Evolutionary conservation across 257 asterid genomes (phyloP).

Genomic region (Capsicum rhomboideum): DNA sequence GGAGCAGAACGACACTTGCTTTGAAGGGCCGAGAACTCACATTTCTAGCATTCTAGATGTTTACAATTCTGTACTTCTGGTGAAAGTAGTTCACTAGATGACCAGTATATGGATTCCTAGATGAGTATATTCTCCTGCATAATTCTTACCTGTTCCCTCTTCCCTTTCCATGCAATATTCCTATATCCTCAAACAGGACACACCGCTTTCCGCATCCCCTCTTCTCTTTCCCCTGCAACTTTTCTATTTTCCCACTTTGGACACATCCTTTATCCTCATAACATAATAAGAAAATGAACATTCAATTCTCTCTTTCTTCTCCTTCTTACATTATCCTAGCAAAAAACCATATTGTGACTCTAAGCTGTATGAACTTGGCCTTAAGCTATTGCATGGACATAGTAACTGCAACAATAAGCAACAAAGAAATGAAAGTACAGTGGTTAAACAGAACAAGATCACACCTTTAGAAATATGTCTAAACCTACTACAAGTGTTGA

Average conservation of each 20-base stretch:
- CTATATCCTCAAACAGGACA: not conserved
- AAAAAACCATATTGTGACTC: not conserved
- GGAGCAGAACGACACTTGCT: not conserved
- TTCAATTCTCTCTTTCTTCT: not conserved
- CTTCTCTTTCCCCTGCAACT: not conserved
- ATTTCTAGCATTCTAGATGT: not conserved
- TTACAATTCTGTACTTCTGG: not conserved
- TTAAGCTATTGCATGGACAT: not conserved
- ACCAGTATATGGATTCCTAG: not conserved
- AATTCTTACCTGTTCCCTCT: not conserved
- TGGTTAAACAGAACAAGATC: not conserved
- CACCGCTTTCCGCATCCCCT: not conserved
- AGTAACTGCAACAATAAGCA: not conserved
- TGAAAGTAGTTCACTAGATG: not conserved
- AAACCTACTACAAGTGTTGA: conserved; percentile 31
- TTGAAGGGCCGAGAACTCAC: not conserved
- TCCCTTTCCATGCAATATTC: not conserved
- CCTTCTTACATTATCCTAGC: not conserved
- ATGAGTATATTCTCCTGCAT: not conserved
- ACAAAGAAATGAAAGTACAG: not conserved
- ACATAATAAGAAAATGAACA: not conserved
- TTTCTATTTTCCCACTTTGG: not conserved
- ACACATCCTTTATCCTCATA: not conserved
- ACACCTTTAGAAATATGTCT: conserved; percentile 34
- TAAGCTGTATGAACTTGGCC: not conserved